These are phyloP conservation scores for Rhizopogon roseolus DNA, from an alignment of 768 basidiomycete genomes.

Conservation along the genomic window DNA sequence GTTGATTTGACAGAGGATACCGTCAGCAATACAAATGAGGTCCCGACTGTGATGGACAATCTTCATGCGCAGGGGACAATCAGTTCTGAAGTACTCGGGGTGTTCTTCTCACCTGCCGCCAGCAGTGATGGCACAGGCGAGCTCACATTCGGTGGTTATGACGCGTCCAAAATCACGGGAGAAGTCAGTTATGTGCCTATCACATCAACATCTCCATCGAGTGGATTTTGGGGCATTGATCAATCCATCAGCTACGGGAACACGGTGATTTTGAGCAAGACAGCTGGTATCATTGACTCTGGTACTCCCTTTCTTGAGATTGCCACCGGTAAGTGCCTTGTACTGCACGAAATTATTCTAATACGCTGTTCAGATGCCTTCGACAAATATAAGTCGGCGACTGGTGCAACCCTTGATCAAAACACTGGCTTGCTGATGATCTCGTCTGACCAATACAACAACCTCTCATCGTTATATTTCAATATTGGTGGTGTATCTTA, in stretches of 20 bases:
- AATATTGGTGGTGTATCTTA: background rate
- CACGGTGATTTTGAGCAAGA: constrained; percentile 17
- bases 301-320: constrained; percentile 26
- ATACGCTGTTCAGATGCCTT: constrained; percentile 5
- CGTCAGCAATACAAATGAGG: constrained; percentile 5
- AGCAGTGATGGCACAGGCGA: no score
- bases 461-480: constrained; percentile 2
- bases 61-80: no score
- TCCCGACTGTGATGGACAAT: no score
- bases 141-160: no score
- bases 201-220: constrained; percentile 27
- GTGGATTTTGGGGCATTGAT: constrained; percentile 29
- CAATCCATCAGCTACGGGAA: constrained; percentile 24
- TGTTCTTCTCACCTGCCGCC: no score
- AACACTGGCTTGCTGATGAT: constrained; percentile 10
- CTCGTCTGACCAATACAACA: background rate
- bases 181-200: constrained; percentile 24
- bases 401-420: constrained; percentile 7
- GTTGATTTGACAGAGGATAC: constrained; percentile 24
- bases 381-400: constrained; percentile 5
- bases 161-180: constrained; percentile 28
- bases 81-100: no score
- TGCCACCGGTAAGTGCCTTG: constrained; percentile 10
- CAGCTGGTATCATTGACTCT: constrained; percentile 32
- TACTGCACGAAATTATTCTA: constrained; percentile 15